Conservation (phyloP, 2,329 filamentous ascomycete species). For the Sphaerulina vaccinii region DNA sequence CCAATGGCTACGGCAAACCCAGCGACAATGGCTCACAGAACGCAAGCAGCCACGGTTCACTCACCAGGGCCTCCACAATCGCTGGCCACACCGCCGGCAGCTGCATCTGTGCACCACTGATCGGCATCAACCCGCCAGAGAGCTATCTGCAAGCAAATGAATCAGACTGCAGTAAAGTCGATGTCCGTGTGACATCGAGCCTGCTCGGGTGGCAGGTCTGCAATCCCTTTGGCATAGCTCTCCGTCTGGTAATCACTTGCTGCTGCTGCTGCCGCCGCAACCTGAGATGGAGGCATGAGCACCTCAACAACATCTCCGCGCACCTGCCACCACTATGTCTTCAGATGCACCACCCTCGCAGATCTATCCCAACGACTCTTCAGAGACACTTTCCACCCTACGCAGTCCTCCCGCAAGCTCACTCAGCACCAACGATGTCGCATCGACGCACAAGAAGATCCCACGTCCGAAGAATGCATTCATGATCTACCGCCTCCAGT, state of each 20-base stretch:
- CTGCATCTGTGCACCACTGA: conserved; percentile 43
- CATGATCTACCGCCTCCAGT: conserved; percentile 23
- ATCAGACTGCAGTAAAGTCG: conserved; percentile 4
- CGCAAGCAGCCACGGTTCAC: too few relatives aligned
- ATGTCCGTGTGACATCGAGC: not conserved
- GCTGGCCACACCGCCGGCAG: too few relatives aligned
- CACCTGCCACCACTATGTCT: too few relatives aligned
- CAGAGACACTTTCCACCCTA: too few relatives aligned
- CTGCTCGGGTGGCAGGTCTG: conserved; percentile 4
- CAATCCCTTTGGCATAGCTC: too few relatives aligned
- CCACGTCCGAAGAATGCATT: conserved; percentile 19
- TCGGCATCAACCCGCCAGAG: conserved; percentile 47
- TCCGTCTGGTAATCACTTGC: too few relatives aligned
- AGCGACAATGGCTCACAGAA: not conserved
- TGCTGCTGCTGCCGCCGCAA: too few relatives aligned
- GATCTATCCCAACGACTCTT: too few relatives aligned
- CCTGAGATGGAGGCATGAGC: too few relatives aligned
- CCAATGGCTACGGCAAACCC: not conserved
- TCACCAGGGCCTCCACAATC: too few relatives aligned
- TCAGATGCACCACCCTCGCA: too few relatives aligned
- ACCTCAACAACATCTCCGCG: too few relatives aligned
- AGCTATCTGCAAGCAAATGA: conserved; percentile 46
- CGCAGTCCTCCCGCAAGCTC: conserved; percentile 21
- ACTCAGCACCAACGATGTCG: conserved; percentile 15
- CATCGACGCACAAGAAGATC: conserved; percentile 18